phyloP scores from a whole-genome alignment of 2,329 filamentous ascomycete genomes.

The Didymosphaeria variabile region DNA sequence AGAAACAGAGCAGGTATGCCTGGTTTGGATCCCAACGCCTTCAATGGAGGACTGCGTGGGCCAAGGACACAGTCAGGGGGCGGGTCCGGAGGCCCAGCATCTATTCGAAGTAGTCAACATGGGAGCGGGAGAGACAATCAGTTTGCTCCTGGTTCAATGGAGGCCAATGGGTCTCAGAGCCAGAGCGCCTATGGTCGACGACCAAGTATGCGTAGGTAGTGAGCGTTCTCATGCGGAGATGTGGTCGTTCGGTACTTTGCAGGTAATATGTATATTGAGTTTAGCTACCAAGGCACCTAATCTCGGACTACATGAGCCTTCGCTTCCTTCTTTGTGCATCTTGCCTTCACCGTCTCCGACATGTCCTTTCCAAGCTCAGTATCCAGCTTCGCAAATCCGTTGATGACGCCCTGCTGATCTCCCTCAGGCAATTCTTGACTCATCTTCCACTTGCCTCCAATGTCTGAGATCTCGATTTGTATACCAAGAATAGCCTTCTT shows the following conservation, averaged over 20 bases:
- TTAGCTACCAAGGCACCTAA: not conserved
- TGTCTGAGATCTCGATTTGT: conserved; percentile 31
- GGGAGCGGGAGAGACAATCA: not conserved
- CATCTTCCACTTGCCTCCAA: conserved; percentile 43
- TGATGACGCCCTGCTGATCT: conserved; percentile 60
- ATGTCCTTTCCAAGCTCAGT: conserved; percentile 47
- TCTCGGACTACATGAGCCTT: not conserved
- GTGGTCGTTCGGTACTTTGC: not conserved
- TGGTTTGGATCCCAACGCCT: not conserved
- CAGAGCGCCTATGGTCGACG: not conserved
- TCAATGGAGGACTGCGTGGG: not conserved
- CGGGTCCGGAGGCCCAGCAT: not conserved
- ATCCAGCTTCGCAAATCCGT: conserved; percentile 61
- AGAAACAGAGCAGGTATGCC: not conserved
- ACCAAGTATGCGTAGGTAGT: not conserved
- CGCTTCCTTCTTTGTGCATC: not conserved
- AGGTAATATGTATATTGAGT: not conserved
- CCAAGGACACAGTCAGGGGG: not conserved
- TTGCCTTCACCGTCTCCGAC: conserved; percentile 43
- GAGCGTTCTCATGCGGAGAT: not conserved
- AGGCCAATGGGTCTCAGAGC: not conserved
- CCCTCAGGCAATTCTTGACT: conserved; percentile 32
- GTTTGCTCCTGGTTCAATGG: not conserved
- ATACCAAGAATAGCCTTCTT: conserved; percentile 37
- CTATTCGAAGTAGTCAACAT: not conserved